phyloP scores from a whole-genome alignment of 2,329 filamentous ascomycete genomes.

The Aspergillus novofumigatus region DNA sequence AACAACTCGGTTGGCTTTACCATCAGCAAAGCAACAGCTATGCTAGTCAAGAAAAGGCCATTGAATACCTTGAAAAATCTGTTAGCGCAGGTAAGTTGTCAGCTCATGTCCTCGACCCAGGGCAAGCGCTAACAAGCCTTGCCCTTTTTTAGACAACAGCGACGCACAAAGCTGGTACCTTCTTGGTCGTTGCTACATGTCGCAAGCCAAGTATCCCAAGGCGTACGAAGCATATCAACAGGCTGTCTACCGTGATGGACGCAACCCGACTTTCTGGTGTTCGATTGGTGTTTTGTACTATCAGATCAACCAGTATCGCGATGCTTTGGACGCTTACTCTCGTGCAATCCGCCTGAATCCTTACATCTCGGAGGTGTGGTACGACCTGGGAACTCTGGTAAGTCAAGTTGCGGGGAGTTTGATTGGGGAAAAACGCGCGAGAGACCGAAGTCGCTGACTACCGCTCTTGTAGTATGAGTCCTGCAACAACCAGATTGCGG shows the following conservation, averaged over 20 bases:
- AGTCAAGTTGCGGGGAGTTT: slow-evolving; percentile 35
- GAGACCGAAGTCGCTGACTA: slow-evolving; percentile 1
- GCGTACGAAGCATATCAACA: slow-evolving; percentile 98
- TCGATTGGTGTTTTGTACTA: slow-evolving; percentile 98
- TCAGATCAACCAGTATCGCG: slow-evolving; percentile 98
- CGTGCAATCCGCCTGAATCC: slow-evolving; percentile 94
- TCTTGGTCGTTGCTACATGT: slow-evolving; percentile 97
- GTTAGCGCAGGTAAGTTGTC: slow-evolving; percentile 73
- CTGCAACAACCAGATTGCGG: slow-evolving; percentile 96
- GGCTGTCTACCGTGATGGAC: slow-evolving; percentile 94
- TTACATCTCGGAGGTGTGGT: slow-evolving; percentile 99
- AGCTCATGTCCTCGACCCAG: not conserved
- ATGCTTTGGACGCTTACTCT: slow-evolving; percentile 95
- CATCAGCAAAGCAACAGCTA: slow-evolving; percentile 93
- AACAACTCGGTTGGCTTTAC: slow-evolving; percentile 96
- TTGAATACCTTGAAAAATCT: slow-evolving; percentile 95
- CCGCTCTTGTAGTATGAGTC: slow-evolving; percentile 71
- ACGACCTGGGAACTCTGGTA: slow-evolving; percentile 92
- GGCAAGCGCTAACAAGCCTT: slow-evolving; percentile 6
- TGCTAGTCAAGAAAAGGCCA: slow-evolving; percentile 88
- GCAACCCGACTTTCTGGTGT: slow-evolving; percentile 99
- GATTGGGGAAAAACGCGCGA: not conserved
- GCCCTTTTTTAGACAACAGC: slow-evolving; percentile 63
- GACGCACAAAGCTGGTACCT: slow-evolving; percentile 99
- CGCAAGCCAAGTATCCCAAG: slow-evolving; percentile 97